phyloP scores from a whole-genome alignment of 108 stramenopile genomes.

The Nannochloropsis gaditana region DNA sequence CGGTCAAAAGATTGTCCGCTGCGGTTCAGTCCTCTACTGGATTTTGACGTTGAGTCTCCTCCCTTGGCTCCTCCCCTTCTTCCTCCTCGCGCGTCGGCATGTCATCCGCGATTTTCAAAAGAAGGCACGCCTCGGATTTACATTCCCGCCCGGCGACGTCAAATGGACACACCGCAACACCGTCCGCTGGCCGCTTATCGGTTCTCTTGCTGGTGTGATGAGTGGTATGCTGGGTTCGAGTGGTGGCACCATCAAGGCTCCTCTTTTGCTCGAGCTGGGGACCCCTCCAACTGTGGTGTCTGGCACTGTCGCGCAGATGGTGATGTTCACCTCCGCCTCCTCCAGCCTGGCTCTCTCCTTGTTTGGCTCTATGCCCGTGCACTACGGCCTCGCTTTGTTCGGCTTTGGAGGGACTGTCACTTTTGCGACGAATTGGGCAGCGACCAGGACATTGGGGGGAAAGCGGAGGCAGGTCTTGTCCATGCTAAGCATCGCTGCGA shows the following conservation, averaged over 20 bases:
- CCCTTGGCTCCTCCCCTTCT: not conserved
- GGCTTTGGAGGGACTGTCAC: not conserved
- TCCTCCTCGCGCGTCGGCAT: not conserved
- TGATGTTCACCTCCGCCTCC: conserved; percentile 28
- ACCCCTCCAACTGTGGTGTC: conserved; percentile 14
- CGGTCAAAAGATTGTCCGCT: not conserved
- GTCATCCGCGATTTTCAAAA: not conserved
- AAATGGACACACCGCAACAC: conserved; percentile 3
- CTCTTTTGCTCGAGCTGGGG: conserved; percentile 29
- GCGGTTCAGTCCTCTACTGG: conserved; percentile 7
- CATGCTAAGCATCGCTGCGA: not conserved
- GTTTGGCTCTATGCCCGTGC: not conserved
- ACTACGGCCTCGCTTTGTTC: not conserved
- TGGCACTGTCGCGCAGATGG: conserved; percentile 24
- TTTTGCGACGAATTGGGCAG: not conserved
- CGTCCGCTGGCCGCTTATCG: conserved; percentile 15
- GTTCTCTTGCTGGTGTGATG: conserved; percentile 26
- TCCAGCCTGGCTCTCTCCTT: not conserved
- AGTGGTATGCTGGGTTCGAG: conserved; percentile 28
- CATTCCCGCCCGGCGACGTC: conserved; percentile 18
- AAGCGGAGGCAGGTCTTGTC: not conserved
- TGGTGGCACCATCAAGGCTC: conserved; percentile 30
- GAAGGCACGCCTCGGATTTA: not conserved
- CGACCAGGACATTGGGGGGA: not conserved
- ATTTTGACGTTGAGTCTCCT: not conserved